Conservation (phyloP, 108 stramenopile species). For the Pseudonitzschia delicatissima region DNA sequence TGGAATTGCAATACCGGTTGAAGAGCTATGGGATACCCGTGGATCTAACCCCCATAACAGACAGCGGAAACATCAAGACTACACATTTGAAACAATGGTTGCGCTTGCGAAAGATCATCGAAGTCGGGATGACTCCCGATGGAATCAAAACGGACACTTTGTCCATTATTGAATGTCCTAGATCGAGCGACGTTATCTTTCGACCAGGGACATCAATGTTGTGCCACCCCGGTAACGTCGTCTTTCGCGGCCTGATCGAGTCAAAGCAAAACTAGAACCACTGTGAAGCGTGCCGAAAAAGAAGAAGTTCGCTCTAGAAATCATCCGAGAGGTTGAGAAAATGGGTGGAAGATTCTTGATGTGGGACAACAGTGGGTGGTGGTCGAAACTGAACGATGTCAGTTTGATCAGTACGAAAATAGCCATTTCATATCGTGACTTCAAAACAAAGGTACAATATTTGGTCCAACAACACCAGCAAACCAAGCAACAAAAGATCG, state of each 20-base stretch:
- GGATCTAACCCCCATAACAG: neutral
- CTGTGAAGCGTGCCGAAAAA: neutral
- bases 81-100: neutral
- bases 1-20: neutral
- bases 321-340: neutral
- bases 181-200: neutral
- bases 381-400: neutral
- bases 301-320: neutral
- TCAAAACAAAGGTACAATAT: no score
- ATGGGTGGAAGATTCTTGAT: neutral
- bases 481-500: neutral
- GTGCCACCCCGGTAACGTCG: neutral
- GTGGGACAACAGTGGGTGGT: constrained; percentile 6
- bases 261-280: neutral
- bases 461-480: neutral
- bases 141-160: neutral
- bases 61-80: neutral
- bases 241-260: neutral
- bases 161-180: neutral
- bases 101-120: neutral
- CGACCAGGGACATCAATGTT: neutral
- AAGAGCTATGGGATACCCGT: neutral
- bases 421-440: neutral
- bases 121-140: neutral
- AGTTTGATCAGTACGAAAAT: neutral